Conservation (phyloP, 2,329 filamentous ascomycete species). For the Scedosporium aurantiacum region DNA sequence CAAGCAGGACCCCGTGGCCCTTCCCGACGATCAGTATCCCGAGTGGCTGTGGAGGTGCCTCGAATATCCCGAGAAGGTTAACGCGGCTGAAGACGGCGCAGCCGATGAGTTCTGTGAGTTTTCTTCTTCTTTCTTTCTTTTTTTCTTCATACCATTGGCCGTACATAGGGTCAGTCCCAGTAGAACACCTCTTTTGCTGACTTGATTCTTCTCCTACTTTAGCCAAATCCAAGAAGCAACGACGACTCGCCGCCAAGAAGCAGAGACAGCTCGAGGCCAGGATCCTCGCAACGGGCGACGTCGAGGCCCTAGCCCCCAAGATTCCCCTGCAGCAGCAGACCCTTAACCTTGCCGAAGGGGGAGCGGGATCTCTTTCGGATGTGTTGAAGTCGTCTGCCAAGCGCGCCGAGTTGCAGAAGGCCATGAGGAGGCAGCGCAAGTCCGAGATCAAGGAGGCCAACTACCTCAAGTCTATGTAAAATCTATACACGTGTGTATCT, state of each 20-base stretch:
- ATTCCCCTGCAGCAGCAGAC: constrained; percentile 68
- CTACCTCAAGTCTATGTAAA: constrained; percentile 71
- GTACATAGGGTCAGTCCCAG: too few relatives aligned
- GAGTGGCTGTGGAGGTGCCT: constrained; percentile 70
- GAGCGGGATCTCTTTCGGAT: constrained; percentile 29
- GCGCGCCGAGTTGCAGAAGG: constrained; percentile 54
- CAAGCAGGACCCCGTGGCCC: constrained; percentile 59
- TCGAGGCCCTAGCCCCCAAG: constrained; percentile 54
- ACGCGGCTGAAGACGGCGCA: constrained; percentile 39
- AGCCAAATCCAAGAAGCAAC: constrained; percentile 81
- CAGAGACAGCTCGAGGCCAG: constrained; percentile 44
- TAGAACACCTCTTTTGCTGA: too few relatives aligned
- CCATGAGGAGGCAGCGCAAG: constrained; percentile 64
- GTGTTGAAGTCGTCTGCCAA: constrained; percentile 36
- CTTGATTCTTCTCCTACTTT: not conserved
- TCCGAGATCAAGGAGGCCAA: constrained; percentile 74
- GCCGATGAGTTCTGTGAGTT: constrained; percentile 72
- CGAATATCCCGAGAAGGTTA: constrained; percentile 46
- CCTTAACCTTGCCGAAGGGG: constrained; percentile 54
- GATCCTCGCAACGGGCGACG: constrained; percentile 53
- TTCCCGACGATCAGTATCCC: constrained; percentile 67
- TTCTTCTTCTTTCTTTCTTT: not conserved
- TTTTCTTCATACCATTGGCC: not conserved
- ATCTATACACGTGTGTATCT: not conserved
- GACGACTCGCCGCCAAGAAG: constrained; percentile 57